A percentile compares a stretch with the other conserved stretches of the same genome.
Evolutionary conservation across 169 alveolate species (phyloP).

Genomic region (Cardiosporidium cionae): DNA sequence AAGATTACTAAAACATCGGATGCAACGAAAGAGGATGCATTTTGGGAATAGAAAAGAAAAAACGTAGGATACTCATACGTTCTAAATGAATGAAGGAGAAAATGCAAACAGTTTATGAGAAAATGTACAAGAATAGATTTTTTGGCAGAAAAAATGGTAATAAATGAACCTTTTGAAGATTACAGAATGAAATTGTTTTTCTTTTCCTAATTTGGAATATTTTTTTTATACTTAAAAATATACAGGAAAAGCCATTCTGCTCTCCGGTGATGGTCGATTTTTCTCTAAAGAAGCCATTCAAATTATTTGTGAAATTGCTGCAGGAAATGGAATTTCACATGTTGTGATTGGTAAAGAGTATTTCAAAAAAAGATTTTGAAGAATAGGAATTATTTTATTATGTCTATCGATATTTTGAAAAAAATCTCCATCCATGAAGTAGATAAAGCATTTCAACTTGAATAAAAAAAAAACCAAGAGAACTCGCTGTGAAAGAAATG

Average conservation of each 20-base stretch:
- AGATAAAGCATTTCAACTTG: too few relatives aligned
- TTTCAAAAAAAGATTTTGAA: too few relatives aligned
- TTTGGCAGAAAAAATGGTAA: neutral
- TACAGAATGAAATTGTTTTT: too few relatives aligned
- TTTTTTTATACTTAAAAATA: slow-evolving; percentile 8
- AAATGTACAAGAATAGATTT: neutral
- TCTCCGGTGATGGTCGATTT: slow-evolving; percentile 45
- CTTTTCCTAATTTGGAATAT: slow-evolving; percentile 1
- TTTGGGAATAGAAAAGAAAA: neutral
- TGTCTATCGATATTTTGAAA: too few relatives aligned
- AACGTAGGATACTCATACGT: neutral
- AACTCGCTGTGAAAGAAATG: neutral
- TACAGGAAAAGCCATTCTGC: slow-evolving; percentile 23
- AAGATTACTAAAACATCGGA: too few relatives aligned
- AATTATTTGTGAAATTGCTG: slow-evolving; percentile 27
- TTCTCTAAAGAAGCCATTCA: slow-evolving; percentile 29
- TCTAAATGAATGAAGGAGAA: neutral
- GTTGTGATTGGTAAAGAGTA: slow-evolving; percentile 32
- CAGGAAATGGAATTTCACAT: slow-evolving; percentile 39
- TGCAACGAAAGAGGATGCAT: too few relatives aligned
- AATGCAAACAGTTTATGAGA: neutral
- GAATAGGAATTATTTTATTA: too few relatives aligned
- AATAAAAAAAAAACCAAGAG: neutral
- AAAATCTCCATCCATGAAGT: too few relatives aligned
- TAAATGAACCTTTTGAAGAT: neutral